Evolutionary conservation across 176 grass and related monocot genomes (phyloP).

Genomic region (Carex parvula): DNA sequence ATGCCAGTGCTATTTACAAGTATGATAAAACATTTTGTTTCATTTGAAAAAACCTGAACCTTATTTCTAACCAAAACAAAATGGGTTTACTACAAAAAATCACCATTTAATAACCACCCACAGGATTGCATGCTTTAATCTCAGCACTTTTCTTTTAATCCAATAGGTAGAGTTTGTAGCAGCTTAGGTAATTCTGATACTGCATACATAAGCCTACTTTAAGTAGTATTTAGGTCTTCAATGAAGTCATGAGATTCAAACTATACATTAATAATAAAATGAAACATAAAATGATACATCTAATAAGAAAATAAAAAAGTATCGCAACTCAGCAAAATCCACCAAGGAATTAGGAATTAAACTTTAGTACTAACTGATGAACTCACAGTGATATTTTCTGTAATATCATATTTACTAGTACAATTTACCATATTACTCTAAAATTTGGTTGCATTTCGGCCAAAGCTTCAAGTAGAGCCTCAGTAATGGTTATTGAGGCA

Average conservation of each 20-base stretch:
- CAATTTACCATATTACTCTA: neutral
- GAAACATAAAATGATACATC: neutral
- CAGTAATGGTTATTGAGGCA: neutral
- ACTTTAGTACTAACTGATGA: neutral
- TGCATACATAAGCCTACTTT: neutral
- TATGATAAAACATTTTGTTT: neutral
- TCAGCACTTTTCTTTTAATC: neutral
- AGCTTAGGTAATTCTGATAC: neutral
- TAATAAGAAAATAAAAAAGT: neutral
- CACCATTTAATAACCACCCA: neutral
- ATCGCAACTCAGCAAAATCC: neutral
- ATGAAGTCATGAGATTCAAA: neutral
- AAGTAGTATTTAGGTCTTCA: neutral
- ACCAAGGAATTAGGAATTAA: neutral
- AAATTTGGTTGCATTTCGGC: neutral
- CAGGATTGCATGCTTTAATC: neutral
- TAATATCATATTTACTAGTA: neutral
- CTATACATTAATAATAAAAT: neutral
- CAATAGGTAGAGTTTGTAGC: neutral
- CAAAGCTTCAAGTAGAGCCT: neutral
- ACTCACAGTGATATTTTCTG: neutral
- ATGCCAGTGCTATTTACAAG: neutral
- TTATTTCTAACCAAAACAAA: neutral
- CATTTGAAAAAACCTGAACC: neutral
- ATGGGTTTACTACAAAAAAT: neutral